Base-by-base conservation (phyloP, 73 alveolate genomes). In the Uronychia setigera region DNA sequence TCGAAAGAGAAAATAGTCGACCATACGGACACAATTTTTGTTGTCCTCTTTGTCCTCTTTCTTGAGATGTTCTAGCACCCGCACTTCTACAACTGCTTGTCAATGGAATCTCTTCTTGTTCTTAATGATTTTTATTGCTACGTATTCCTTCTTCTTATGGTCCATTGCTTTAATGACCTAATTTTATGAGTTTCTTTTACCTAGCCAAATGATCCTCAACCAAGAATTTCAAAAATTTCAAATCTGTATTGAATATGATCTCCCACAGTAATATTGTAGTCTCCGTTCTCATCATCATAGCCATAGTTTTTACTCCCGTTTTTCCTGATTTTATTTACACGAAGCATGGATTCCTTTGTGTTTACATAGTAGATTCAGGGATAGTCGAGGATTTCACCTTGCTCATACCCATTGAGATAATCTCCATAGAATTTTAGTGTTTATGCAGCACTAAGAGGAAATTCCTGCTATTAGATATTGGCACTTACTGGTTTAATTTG, bases 81-180 rank as follows among this genome's bases (percentile, higher is more conserved):
- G 74, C 34, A 85, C 60, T 60, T 90, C 95, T 1, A 90, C 87
- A 1, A 77, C 84, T 9, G 92, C 95, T 33, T 90, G 84, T 29
- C 77, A 77, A n/a, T 84, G 59, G 67, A 83, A 90, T 35, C 77
- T 79, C 34, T 84, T 59, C 57, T 97, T 92, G 74, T 97, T 93
- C 80, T 96, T 97, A 14, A 98, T 95, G 33, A 98, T 96, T 95
- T 98, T 98, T 32, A 98, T 34, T n/a, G 99, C 99, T 31, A 92
- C 91, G 46, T 67, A 81, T 58, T 85, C 74, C 60, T 91, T 91
- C 46, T 93, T 92, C 84, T 91, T 91, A 89, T 86, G 84, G 82
- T 94, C 98, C 0, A 58, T 74, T 74, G 88, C 82, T 78, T 88
- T 88, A 33, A 88, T 13, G 67, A 46, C 67, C 67, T 46, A 19